phyloP scores from a whole-genome alignment of 2,329 filamentous ascomycete species.

The Colletotrichum australisinense region DNA sequence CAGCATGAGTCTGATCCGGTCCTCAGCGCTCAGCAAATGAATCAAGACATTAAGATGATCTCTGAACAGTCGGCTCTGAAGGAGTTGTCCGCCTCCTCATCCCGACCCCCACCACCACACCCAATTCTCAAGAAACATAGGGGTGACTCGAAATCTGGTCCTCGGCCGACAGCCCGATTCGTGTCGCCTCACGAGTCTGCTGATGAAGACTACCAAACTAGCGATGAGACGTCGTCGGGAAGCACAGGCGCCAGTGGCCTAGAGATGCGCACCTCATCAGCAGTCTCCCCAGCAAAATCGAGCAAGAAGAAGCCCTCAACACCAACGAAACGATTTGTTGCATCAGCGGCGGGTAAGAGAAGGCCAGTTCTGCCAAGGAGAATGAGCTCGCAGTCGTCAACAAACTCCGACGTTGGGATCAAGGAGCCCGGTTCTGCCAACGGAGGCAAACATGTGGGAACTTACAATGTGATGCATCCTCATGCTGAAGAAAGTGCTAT shows the following conservation, averaged over 20 bases:
- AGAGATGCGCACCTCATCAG: constrained; percentile 42
- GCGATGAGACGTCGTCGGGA: constrained; percentile 52
- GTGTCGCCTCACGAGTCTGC: constrained; percentile 64
- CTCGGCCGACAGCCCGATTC: constrained; percentile 71
- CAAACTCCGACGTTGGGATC: constrained; percentile 46
- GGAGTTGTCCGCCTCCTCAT: constrained; percentile 52
- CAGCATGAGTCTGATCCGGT: constrained; percentile 34
- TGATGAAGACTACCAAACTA: constrained; percentile 50
- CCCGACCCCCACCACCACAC: constrained; percentile 60
- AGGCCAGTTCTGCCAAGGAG: constrained; percentile 58
- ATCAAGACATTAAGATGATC: constrained; percentile 25
- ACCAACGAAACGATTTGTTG: constrained; percentile 54
- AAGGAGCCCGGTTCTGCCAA: constrained; percentile 45
- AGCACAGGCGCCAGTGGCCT: constrained; percentile 49
- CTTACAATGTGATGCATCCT: constrained; percentile 41
- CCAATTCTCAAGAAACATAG: constrained; percentile 71
- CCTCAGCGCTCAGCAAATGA: constrained; percentile 28
- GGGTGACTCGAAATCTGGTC: constrained; percentile 63
- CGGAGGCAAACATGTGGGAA: constrained; percentile 39
- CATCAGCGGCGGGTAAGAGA: constrained; percentile 55
- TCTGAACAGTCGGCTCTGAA: constrained; percentile 40
- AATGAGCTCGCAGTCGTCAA: constrained; percentile 59
- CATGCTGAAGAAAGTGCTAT: constrained; percentile 41
- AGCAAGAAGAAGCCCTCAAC: constrained; percentile 43
- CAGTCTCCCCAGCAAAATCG: constrained; percentile 40